Evolutionary conservation across 116 monocot genomes (phyloP).

Genomic region (Papilionanthe hybrid): DNA sequence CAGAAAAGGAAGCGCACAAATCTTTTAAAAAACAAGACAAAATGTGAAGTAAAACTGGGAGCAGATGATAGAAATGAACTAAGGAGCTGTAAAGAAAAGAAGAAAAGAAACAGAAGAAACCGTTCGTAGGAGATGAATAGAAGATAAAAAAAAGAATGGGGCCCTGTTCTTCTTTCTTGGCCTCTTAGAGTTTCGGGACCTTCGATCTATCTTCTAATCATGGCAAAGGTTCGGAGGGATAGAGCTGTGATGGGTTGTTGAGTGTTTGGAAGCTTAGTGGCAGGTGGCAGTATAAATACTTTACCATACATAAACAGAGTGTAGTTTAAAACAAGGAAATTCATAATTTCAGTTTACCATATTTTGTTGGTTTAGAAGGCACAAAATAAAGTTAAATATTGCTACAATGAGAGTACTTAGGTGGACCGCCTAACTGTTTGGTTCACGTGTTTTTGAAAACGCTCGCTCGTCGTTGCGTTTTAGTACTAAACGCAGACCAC

Average conservation of each 20-base stretch:
- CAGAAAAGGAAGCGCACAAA: not conserved
- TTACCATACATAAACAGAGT: too few relatives aligned
- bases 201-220: not conserved
- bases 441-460: too few relatives aligned
- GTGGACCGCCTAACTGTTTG: too few relatives aligned
- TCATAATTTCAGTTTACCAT: too few relatives aligned
- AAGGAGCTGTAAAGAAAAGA: not conserved
- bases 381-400: too few relatives aligned
- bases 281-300: not conserved
- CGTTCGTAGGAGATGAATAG: not conserved
- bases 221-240: constrained; percentile 1
- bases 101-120: not conserved
- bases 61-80: not conserved
- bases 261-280: not conserved
- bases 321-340: too few relatives aligned
- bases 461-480: too few relatives aligned
- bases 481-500: too few relatives aligned
- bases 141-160: not conserved
- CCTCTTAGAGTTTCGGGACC: not conserved
- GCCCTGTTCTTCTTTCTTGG: not conserved
- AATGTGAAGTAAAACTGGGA: not conserved
- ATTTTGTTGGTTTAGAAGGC: too few relatives aligned
- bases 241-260: constrained; percentile 4
- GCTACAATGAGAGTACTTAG: too few relatives aligned
- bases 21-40: not conserved